These are phyloP conservation scores for Balakata baccata DNA, from an alignment of 345 rosid genomes.

Conservation along the genomic window DNA sequence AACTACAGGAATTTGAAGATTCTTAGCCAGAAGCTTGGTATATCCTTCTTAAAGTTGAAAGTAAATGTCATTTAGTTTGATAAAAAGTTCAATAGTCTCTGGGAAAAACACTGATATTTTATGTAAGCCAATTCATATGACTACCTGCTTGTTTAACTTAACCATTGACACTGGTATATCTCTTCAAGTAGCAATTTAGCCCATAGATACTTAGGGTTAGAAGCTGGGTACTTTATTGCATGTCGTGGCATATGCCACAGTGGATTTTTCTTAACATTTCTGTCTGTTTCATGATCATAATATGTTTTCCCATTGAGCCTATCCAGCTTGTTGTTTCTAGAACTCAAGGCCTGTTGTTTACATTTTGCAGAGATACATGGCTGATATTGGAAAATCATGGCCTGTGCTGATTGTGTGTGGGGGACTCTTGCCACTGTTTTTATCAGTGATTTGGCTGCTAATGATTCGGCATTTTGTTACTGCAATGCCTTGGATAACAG, in stretches of 20 bases:
- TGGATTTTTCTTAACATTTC: not conserved
- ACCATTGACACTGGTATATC: not conserved
- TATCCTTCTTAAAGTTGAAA: not conserved
- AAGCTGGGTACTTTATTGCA: not conserved
- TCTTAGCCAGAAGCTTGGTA: not conserved
- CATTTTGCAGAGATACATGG: conserved; percentile 76
- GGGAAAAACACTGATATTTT: not conserved
- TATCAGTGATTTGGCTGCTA: conserved; percentile 88
- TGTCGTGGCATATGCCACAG: not conserved
- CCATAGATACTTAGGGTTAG: not conserved
- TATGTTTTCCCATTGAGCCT: not conserved
- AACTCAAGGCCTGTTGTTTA: conserved; percentile 11
- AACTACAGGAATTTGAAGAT: not conserved
- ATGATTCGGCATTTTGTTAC: conserved; percentile 87
- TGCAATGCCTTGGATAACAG: conserved; percentile 98
- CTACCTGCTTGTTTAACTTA: not conserved
- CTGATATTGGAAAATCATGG: conserved; percentile 97
- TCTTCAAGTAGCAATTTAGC: not conserved
- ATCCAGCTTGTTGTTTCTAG: conserved; percentile 3
- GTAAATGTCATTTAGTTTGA: not conserved
- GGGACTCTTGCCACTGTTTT: conserved; percentile 78
- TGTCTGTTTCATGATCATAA: not conserved
- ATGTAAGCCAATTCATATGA: not conserved
- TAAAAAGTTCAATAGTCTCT: not conserved
- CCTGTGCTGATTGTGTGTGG: conserved; percentile 91